phyloP scores from a whole-genome alignment of 129 eudicot species.

The Glebionis coronaria region DNA sequence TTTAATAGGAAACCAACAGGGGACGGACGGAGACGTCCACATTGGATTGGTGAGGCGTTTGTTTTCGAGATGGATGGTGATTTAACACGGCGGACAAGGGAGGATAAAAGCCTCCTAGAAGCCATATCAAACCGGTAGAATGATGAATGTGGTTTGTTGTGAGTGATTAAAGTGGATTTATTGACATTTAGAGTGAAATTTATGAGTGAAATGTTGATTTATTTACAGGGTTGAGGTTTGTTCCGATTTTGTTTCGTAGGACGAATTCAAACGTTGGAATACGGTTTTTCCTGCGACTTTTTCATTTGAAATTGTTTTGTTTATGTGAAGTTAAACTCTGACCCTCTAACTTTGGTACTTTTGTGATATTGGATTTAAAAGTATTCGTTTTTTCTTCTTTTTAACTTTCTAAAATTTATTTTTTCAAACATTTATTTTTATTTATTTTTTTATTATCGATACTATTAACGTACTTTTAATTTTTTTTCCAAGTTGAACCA shows the following conservation, averaged over 20 bases:
- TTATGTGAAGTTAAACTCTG: not conserved
- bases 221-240: slow-evolving; percentile 23
- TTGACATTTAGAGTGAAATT: slow-evolving; percentile 16
- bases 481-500: too few relatives aligned
- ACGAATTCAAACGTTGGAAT: slow-evolving; percentile 36
- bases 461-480: too few relatives aligned
- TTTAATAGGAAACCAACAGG: slow-evolving; percentile 24
- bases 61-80: slow-evolving; percentile 16
- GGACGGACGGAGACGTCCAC: slow-evolving; percentile 21
- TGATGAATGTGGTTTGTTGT: not conserved
- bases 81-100: slow-evolving; percentile 41
- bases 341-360: not conserved
- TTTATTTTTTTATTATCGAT: too few relatives aligned
- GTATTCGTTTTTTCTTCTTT: too few relatives aligned
- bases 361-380: not conserved
- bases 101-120: slow-evolving; percentile 44
- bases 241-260: slow-evolving; percentile 11
- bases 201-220: slow-evolving; percentile 13
- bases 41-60: slow-evolving; percentile 15
- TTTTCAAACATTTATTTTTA: too few relatives aligned
- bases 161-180: not conserved
- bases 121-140: slow-evolving; percentile 29
- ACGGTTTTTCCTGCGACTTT: slow-evolving; percentile 22
- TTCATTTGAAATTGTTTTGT: slow-evolving; percentile 6
- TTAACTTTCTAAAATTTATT: too few relatives aligned